Evolutionary conservation across 805 yeast genomes (phyloP).

Genomic region (Kazachstania taianensis): DNA sequence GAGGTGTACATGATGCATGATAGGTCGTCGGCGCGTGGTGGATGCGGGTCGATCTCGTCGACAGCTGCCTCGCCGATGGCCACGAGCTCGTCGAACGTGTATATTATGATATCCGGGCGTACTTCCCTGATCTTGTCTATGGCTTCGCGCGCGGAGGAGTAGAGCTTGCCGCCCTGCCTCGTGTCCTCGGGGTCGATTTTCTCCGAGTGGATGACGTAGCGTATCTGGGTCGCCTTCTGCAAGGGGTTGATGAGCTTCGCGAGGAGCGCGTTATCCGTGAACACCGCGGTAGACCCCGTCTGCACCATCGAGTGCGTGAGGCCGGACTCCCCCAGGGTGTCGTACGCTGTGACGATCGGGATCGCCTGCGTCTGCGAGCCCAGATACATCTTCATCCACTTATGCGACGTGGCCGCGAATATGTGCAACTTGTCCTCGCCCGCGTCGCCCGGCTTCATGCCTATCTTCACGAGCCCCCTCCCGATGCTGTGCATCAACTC

Average conservation of each 20-base stretch:
- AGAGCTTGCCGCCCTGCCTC: conserved; percentile 53
- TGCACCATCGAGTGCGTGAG: conserved; percentile 76
- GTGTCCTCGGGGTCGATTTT: conserved; percentile 48
- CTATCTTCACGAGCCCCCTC: conserved; percentile 65
- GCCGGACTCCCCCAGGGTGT: conserved; percentile 84
- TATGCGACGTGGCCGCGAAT: conserved; percentile 80
- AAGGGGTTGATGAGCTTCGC: conserved; percentile 62
- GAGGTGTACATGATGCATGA: conserved; percentile 65
- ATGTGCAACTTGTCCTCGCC: conserved; percentile 54
- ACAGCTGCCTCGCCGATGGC: conserved; percentile 47
- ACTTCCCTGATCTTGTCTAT: conserved; percentile 46
- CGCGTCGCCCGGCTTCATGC: conserved; percentile 41
- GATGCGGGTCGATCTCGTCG: conserved; percentile 30
- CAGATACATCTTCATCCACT: conserved; percentile 83
- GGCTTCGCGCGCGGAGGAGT: conserved; percentile 45
- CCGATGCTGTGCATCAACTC: conserved; percentile 45
- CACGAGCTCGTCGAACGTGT: conserved; percentile 55
- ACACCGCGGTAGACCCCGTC: conserved; percentile 69
- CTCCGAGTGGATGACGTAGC: conserved; percentile 64
- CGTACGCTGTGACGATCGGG: conserved; percentile 94
- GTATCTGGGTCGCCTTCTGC: conserved; percentile 48
- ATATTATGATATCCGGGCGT: conserved; percentile 67
- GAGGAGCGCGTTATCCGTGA: conserved; percentile 74
- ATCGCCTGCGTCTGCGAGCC: conserved; percentile 71
- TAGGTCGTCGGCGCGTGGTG: conserved; percentile 40